Conservation (phyloP, 176 grass and related monocot genomes). For the Oryza glumipatula region DNA sequence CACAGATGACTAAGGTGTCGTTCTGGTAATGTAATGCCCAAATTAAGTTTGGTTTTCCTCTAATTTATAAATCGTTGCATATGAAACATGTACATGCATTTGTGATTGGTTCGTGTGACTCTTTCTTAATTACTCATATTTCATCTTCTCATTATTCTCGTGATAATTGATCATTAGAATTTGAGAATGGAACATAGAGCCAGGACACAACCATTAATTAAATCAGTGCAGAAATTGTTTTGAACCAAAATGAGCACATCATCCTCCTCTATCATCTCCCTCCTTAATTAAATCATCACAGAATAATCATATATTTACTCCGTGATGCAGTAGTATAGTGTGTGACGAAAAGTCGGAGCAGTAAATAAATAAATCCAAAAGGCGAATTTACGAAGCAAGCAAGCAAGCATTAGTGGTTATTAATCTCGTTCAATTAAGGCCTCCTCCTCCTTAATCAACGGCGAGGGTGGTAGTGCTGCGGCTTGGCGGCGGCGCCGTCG, state of each 20-base stretch:
- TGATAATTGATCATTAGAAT: not conserved
- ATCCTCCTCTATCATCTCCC: conserved; percentile 6
- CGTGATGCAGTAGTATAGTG: not conserved
- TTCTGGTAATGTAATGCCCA: no score
- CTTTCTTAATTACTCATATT: no score
- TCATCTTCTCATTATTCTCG: no score
- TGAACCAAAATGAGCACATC: not conserved
- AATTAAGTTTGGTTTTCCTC: no score
- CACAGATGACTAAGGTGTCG: no score
- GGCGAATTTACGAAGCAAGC: not conserved
- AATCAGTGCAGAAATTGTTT: not conserved
- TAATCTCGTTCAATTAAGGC: not conserved
- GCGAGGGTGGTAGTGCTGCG: not conserved
- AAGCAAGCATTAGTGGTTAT: not conserved
- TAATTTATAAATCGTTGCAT: no score
- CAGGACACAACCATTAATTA: no score
- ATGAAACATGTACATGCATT: no score
- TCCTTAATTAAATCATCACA: not conserved
- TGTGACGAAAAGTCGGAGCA: not conserved
- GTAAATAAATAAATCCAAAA: not conserved
- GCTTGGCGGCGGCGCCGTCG: not conserved
- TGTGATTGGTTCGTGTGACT: not conserved
- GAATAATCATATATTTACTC: not conserved
- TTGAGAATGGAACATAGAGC: not conserved
- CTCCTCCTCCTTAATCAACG: not conserved